Evolutionary conservation across 768 basidiomycete genomes (phyloP).

Genomic region (Tulasnella sp.): DNA sequence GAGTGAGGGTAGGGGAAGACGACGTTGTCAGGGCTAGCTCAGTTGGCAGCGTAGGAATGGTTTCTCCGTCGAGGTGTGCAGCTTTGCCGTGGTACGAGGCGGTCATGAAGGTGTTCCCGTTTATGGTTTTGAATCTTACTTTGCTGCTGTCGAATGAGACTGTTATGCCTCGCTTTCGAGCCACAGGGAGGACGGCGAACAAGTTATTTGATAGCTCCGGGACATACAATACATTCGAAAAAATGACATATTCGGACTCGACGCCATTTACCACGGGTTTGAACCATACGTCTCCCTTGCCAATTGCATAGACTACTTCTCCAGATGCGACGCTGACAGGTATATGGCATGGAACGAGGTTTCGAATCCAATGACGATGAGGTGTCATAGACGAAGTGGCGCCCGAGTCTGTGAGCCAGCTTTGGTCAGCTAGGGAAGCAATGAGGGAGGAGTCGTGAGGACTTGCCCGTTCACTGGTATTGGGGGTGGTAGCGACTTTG

Average conservation of each 20-base stretch:
- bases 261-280: neutral
- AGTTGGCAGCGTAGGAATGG: neutral
- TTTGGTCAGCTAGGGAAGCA: too few species aligned
- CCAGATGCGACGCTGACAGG: neutral
- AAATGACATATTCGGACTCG: neutral
- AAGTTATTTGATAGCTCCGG: neutral
- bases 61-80: neutral
- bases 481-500: too few species aligned
- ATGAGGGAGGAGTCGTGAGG: too few species aligned
- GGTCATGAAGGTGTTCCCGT: neutral
- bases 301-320: neutral
- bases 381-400: slow-evolving; percentile 4
- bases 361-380: neutral
- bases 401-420: neutral
- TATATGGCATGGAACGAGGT: neutral
- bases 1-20: neutral
- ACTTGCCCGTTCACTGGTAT: too few species aligned
- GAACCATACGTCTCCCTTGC: neutral
- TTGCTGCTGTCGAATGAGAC: neutral
- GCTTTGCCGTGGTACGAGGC: neutral
- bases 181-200: neutral
- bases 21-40: neutral
- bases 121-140: neutral
- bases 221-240: neutral
- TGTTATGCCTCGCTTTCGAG: neutral